These are phyloP conservation scores for Nannochloropsis gaditana DNA, from an alignment of 108 stramenopile species.

Conservation along the genomic window DNA sequence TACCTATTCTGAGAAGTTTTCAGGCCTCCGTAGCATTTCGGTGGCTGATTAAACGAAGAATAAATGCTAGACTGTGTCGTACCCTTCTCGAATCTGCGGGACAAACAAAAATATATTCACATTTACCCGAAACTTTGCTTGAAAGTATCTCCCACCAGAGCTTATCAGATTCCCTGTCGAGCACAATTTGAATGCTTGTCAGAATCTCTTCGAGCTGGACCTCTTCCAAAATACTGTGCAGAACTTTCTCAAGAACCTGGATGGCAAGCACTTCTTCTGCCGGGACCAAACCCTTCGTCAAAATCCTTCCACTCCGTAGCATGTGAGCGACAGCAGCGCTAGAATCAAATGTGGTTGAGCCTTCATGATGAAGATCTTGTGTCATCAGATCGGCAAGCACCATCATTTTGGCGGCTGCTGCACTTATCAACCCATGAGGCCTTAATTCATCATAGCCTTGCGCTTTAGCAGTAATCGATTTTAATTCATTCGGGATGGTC, in stretches of 20 bases:
- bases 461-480: neutral
- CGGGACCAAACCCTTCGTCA: neutral
- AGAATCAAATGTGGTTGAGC: too few relatives aligned
- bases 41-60: neutral
- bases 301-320: neutral
- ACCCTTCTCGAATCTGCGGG: neutral
- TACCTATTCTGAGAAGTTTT: too few relatives aligned
- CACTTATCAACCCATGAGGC: neutral
- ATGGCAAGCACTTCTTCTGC: neutral
- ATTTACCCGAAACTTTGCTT: neutral
- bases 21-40: neutral
- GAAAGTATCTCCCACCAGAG: neutral
- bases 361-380: neutral
- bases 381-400: conserved; percentile 16
- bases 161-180: neutral
- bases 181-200: neutral
- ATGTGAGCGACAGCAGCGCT: neutral
- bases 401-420: neutral
- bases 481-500: neutral
- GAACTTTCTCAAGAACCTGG: neutral
- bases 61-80: neutral
- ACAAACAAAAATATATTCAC: neutral
- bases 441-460: neutral
- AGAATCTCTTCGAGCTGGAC: neutral
- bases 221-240: neutral